Evolutionary conservation across 352 stramenopile species (phyloP), one percentile per base, ranked within the genome.

Genomic region (Phytophthora pinifolia): DNA sequence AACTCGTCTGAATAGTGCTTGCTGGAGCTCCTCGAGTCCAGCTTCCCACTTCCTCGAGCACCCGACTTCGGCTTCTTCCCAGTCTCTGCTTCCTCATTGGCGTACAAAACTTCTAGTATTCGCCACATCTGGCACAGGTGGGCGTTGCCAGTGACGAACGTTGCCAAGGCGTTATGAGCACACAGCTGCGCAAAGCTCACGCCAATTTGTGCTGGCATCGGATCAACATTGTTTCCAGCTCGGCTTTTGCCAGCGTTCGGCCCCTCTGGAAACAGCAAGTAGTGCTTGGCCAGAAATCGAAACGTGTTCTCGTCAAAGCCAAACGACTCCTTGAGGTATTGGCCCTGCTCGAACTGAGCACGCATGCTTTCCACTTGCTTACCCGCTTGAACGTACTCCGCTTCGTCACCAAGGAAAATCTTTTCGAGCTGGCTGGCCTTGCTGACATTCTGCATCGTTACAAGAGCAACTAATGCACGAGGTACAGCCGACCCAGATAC

Each of bases 271-370:
- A 76, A 86, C 9, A 86, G 38, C 45, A 71, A 54, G 41, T 96
- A 96, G 31, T 94, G 69, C 12, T 76, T 83, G 14, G 86, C 83
- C 2, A 96, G 62, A 25, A 94, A 96, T 0, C 82, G 74, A 43
- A 96, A 96, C 0, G 81, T 79, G 44, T 92, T 68, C 59, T 94
- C 82, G 49, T 96, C 83, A 55, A 96, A 96, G 0, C 86, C 86
- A 54, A 94, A 96, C 0, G 80, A 79, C 15, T 89, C 81, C 41
- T 85, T 88, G 25, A 94, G 65, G 13, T 89, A 64, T n/a, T 74
- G 59, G 0, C 74, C 68, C 54, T 90, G 65, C 46, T 85, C 69
- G 54, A 94, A 90, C 46, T 88, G 69, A 31, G 75, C 62, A 3
- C 84, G 73, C 75, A 91, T 78, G 1, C 49, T 53, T 36, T 89